Evolutionary conservation across 2,329 filamentous ascomycete genomes (phyloP).

Genomic region (Hortaea sp.): DNA sequence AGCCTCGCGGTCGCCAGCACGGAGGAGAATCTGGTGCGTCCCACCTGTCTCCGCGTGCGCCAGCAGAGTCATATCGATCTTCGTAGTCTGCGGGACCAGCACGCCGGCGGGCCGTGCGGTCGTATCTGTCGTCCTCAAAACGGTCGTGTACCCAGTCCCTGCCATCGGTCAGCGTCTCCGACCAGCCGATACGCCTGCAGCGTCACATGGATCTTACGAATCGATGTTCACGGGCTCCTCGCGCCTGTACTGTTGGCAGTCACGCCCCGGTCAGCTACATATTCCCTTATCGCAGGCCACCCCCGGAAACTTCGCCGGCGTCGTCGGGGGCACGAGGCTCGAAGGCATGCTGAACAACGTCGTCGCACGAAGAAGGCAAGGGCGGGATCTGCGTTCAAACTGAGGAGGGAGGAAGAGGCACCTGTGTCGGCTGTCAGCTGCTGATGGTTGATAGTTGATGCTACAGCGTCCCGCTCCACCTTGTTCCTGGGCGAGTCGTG

Average conservation of each 20-base stretch:
- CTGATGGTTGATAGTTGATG: background rate
- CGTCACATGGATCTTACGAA: constrained; percentile 42
- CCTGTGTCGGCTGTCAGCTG: constrained; percentile 16
- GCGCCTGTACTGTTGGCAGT: constrained; percentile 22
- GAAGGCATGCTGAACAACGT: too few relatives aligned
- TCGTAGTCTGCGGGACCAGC: constrained; percentile 1
- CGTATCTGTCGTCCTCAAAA: constrained; percentile 24
- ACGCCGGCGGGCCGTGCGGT: background rate
- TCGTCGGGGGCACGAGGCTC: too few relatives aligned
- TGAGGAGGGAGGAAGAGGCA: constrained; percentile 28
- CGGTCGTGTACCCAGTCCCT: constrained; percentile 78
- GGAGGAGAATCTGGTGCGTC: background rate
- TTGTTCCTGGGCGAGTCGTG: background rate
- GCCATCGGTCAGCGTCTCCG: constrained; percentile 11
- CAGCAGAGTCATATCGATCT: background rate
- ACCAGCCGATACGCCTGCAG: background rate
- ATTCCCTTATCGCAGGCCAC: background rate
- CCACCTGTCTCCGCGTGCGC: background rate
- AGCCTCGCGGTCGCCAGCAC: background rate
- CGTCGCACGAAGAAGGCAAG: constrained; percentile 3
- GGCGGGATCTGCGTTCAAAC: constrained; percentile 13
- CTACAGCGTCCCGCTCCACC: background rate
- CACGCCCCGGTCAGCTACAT: constrained; percentile 27
- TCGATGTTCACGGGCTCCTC: constrained; percentile 47
- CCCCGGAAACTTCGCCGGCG: too few relatives aligned